phyloP scores from a whole-genome alignment of 768 basidiomycete genomes.

The Rhizopogon rudus region DNA sequence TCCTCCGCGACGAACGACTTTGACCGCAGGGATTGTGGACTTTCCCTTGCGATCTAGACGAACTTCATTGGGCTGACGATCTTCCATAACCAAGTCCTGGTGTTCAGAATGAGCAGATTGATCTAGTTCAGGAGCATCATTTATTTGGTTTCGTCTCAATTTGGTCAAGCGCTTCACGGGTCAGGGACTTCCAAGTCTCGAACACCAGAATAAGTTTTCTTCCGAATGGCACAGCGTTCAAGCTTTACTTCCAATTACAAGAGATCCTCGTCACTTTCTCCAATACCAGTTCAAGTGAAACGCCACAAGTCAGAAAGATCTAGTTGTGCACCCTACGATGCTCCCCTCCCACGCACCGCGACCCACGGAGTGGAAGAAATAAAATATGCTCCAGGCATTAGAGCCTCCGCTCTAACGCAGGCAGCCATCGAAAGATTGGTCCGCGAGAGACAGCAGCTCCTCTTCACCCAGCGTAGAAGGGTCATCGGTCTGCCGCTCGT shows the following conservation, averaged over 20 bases:
- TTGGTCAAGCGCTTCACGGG: not conserved
- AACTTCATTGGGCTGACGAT: slow-evolving; percentile 35
- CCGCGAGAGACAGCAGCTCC: slow-evolving; percentile 12
- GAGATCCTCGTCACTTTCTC: slow-evolving; percentile 7
- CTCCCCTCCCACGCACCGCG: slow-evolving; percentile 16
- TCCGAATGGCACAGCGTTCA: not conserved
- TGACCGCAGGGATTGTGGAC: slow-evolving; percentile 22
- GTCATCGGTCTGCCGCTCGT: slow-evolving; percentile 21
- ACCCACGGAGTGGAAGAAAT: slow-evolving; percentile 25
- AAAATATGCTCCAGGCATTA: slow-evolving; percentile 8
- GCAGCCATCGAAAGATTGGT: slow-evolving; percentile 11
- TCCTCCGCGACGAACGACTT: slow-evolving; percentile 1
- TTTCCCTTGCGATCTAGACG: slow-evolving; percentile 31
- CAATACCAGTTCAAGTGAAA: slow-evolving; percentile 9
- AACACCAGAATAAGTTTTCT: not conserved
- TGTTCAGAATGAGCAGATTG: not conserved
- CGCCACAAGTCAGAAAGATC: slow-evolving; percentile 15
- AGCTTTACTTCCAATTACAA: slow-evolving; percentile 9
- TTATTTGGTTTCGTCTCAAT: slow-evolving; percentile 16
- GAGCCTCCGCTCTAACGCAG: slow-evolving; percentile 6
- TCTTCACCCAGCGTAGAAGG: slow-evolving; percentile 16
- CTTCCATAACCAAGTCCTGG: slow-evolving; percentile 22
- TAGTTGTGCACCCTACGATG: not conserved
- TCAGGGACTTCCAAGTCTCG: too few species aligned
- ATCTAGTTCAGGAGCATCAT: not conserved